A percentile compares a stretch with the other conserved stretches of the same genome.
Conservation (phyloP, 208 protist genomes). For the Acanthamoeba sp. region DNA sequence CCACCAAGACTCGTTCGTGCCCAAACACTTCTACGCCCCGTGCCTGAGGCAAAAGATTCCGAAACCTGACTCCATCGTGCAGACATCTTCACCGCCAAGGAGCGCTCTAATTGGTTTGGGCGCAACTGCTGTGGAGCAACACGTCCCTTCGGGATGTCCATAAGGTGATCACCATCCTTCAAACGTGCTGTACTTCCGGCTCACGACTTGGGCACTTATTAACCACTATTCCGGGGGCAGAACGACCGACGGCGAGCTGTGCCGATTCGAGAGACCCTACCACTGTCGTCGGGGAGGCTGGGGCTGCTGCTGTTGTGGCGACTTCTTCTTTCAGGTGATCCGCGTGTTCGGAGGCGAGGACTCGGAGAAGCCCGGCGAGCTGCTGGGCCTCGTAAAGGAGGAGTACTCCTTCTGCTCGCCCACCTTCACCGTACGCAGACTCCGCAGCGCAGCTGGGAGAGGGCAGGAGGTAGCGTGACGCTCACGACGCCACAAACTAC, state of each 20-base stretch:
- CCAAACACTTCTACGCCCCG: neutral
- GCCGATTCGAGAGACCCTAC: neutral
- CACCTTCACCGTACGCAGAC: neutral
- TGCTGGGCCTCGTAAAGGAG: neutral
- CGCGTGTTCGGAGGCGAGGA: neutral
- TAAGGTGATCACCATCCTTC: neutral
- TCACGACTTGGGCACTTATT: no score
- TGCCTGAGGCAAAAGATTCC: no score
- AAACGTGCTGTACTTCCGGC: no score
- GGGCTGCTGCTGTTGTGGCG: neutral
- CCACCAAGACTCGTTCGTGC: neutral
- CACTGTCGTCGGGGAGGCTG: neutral
- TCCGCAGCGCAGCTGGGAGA: no score
- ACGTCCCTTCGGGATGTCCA: neutral
- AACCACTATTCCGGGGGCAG: neutral
- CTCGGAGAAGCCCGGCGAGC: neutral
- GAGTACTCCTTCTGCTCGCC: neutral
- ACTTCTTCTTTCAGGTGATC: neutral
- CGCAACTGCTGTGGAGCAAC: neutral
- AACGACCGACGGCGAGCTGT: neutral
- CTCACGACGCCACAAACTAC: no score
- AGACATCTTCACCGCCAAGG: neutral
- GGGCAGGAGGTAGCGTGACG: no score
- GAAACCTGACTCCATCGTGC: neutral
- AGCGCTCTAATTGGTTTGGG: neutral